These are phyloP conservation scores for Neocallimastix lanati DNA, from an alignment of 192 early-diverging fungal species.

Conservation along the genomic window DNA sequence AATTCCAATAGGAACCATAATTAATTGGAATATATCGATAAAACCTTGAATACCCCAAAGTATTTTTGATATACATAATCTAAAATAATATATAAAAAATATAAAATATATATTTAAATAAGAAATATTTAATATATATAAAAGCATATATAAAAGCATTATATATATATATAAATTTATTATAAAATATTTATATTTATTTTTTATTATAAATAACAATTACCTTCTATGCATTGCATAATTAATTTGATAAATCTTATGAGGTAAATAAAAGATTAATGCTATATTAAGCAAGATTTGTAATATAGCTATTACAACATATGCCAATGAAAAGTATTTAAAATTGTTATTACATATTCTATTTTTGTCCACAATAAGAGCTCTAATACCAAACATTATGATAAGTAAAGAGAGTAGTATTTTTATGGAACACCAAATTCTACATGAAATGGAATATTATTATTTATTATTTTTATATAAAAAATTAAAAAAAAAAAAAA, in stretches of 20 bases:
- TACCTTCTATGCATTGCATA: background rate
- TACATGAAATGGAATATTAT: background rate
- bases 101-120: too few relatives aligned
- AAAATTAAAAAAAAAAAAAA: too few relatives aligned
- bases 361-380: background rate
- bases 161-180: too few relatives aligned
- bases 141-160: too few relatives aligned
- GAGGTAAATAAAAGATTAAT: background rate
- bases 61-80: background rate
- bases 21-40: background rate
- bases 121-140: too few relatives aligned
- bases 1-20: background rate
- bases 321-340: background rate
- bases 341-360: background rate
- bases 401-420: background rate
- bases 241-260: background rate
- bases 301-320: background rate
- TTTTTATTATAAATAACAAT: too few relatives aligned
- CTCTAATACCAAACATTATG: background rate
- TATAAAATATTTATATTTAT: too few relatives aligned
- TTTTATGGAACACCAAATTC: background rate
- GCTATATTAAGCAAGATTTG: background rate
- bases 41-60: background rate
- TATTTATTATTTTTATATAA: too few relatives aligned
- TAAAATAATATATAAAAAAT: background rate